Percentiles rank a stretch among this genome's conserved stretches.
Conservation (phyloP, 257 asterid genomes). For the Solanum habrochaites region DNA sequence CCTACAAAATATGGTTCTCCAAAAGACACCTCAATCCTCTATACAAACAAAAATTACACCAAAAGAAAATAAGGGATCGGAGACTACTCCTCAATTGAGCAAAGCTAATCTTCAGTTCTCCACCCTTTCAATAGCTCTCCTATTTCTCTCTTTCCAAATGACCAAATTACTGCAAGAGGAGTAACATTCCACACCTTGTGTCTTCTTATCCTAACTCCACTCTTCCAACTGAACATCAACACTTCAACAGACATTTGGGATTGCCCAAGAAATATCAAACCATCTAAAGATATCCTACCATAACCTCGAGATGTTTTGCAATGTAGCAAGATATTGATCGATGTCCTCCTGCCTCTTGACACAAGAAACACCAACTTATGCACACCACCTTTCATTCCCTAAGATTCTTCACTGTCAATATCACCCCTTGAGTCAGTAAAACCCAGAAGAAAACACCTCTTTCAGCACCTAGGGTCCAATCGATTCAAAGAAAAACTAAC, state of each 20-base stretch:
- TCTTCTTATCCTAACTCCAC: not conserved
- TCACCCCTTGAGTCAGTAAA: not conserved
- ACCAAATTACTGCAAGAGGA: not conserved
- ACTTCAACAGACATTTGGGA: not conserved
- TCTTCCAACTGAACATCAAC: not conserved
- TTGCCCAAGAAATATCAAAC: not conserved
- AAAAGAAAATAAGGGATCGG: not conserved
- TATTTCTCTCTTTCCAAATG: not conserved
- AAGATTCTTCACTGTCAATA: not conserved
- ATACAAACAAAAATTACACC: not conserved
- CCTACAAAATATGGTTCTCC: not conserved
- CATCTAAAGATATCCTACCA: not conserved
- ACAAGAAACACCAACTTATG: not conserved
- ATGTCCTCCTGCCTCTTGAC: not conserved
- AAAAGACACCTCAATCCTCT: not conserved
- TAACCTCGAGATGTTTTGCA: not conserved
- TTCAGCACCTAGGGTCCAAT: not conserved
- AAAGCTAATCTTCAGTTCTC: not conserved
- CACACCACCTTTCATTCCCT: not conserved
- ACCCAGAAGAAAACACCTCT: not conserved
- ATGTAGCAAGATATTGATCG: not conserved
- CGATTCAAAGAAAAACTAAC: not conserved
- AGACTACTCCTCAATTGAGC: not conserved
- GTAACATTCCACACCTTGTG: not conserved
- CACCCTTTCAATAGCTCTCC: not conserved